These are phyloP conservation scores for Suillus americanus DNA, from an alignment of 768 basidiomycete species.

Conservation along the genomic window DNA sequence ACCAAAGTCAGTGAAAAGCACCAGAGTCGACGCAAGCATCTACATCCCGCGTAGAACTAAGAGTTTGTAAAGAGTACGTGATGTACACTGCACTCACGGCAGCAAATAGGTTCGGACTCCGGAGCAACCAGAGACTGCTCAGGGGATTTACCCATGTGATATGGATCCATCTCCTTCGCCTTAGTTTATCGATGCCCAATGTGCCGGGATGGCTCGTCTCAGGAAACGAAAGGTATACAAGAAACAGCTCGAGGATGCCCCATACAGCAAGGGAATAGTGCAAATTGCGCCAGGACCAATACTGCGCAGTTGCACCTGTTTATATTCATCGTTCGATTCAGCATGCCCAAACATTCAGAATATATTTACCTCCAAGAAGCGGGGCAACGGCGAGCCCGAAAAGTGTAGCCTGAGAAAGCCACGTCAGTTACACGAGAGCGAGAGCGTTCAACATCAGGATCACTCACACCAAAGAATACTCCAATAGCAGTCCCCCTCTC, in stretches of 20 bases:
- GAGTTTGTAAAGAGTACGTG: neutral
- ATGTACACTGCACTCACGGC: slow-evolving; percentile 40
- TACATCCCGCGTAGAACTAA: neutral
- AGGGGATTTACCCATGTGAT: slow-evolving; percentile 57
- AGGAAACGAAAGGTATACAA: slow-evolving; percentile 50
- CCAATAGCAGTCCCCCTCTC: slow-evolving; percentile 63
- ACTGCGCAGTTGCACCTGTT: slow-evolving; percentile 50
- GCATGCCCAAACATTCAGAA: neutral
- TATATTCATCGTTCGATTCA: neutral
- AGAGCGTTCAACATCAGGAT: slow-evolving; percentile 10
- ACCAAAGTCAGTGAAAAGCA: neutral
- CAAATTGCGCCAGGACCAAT: slow-evolving; percentile 65
- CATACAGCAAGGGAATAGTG: slow-evolving; percentile 46
- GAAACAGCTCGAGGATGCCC: slow-evolving; percentile 39
- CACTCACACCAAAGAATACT: slow-evolving; percentile 49
- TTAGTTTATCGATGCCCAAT: slow-evolving; percentile 50
- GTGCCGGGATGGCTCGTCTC: slow-evolving; percentile 67
- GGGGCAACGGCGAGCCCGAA: slow-evolving; percentile 66
- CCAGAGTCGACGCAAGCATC: slow-evolving; percentile 1
- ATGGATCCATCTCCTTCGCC: slow-evolving; percentile 29
- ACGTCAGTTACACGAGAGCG: neutral
- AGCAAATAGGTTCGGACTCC: slow-evolving; percentile 58
- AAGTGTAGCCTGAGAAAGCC: slow-evolving; percentile 38
- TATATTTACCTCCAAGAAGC: slow-evolving; percentile 45
- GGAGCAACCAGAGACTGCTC: slow-evolving; percentile 45